Evolutionary conservation across 768 basidiomycete genomes (phyloP), one percentile per base, ranked within the genome.

Genomic region (Cyclocybe cylindracea): DNA sequence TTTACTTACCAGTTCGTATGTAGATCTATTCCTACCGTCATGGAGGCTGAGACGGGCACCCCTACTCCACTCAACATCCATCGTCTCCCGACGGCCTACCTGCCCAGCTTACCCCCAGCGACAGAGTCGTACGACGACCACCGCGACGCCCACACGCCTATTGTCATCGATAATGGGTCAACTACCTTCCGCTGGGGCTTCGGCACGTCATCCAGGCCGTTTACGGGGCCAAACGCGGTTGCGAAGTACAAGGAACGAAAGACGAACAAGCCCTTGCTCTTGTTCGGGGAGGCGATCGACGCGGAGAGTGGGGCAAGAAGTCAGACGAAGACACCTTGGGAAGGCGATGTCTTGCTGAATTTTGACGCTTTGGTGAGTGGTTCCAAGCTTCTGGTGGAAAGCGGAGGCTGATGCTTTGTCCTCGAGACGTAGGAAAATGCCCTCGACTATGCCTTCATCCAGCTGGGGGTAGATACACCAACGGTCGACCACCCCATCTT

Each of bases 161-260:
- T 95, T 53, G 78, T 93, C 59, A 89, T 95, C 60, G 94, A 96
- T 78, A 94, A 95, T 60, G 94, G 94, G 54, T 84, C 94, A 6
- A 89, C 87, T 31, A 81, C 73, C 44, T 74, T 95, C 37, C 83
- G 92, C 45, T 96, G 89, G 70, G 94, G 93, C 10, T 96, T 93
- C 69, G 83, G 86, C 19, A 83, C 79, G 3, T 80, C 80, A 2
- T 44, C 49, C 10, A 54, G 45, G 2, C 59, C 62, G n/a, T 82
- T 78, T 35, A 71, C 77, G 11, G 82, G 82, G 33, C 74, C 82
- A 1, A 95, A 94, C 60, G 80, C 87, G 39, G 76, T 94, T 13
- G 81, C 94, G 46, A 89, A 88, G 64, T 98, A 91, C 72, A 91
- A 91, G 67, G 97, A 98, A 60, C 82, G 95, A 59, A 88, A 85